Evolutionary conservation across 2,329 filamentous ascomycete genomes (phyloP).

Genomic region (Aschersonia sp.): DNA sequence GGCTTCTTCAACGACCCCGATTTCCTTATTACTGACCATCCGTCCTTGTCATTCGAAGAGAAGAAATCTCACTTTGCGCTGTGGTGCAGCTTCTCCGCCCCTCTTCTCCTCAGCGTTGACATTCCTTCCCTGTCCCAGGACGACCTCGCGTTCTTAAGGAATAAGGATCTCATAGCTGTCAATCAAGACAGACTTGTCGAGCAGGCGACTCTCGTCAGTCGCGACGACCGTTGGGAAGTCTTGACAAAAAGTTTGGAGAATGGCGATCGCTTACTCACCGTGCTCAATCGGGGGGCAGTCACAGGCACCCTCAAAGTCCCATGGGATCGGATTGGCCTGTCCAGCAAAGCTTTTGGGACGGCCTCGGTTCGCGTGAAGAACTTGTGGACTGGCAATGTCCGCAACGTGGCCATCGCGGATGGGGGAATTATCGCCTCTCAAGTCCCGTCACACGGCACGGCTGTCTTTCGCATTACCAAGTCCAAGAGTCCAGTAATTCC

Average conservation of each 20-base stretch:
- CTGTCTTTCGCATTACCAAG: slow-evolving; percentile 25
- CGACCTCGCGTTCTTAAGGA: slow-evolving; percentile 21
- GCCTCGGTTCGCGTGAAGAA: slow-evolving; percentile 17
- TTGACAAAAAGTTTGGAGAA: slow-evolving; percentile 29
- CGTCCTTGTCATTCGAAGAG: slow-evolving; percentile 17
- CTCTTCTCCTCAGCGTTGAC: slow-evolving; percentile 22
- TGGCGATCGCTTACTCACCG: slow-evolving; percentile 29
- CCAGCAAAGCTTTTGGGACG: slow-evolving; percentile 10
- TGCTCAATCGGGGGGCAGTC: slow-evolving; percentile 25
- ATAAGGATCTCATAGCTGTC: slow-evolving; percentile 24
- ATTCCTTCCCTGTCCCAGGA: slow-evolving; percentile 19
- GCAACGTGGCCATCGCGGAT: slow-evolving; percentile 8
- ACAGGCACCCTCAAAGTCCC: slow-evolving; percentile 15
- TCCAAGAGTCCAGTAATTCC: slow-evolving; percentile 15
- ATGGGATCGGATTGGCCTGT: slow-evolving; percentile 21
- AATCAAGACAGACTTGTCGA: slow-evolving; percentile 26
- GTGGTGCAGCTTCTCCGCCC: slow-evolving; percentile 20
- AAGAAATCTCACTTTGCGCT: slow-evolving; percentile 20
- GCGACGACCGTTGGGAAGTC: slow-evolving; percentile 26
- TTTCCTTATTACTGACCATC: slow-evolving; percentile 21
- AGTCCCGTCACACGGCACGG: slow-evolving; percentile 23
- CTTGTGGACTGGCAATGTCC: slow-evolving; percentile 24
- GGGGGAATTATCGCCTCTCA: slow-evolving; percentile 11
- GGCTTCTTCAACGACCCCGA: slow-evolving; percentile 24
- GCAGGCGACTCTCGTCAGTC: slow-evolving; percentile 31